These are phyloP conservation scores for Hericium coralloides DNA, from an alignment of 768 basidiomycete species.

Conservation along the genomic window DNA sequence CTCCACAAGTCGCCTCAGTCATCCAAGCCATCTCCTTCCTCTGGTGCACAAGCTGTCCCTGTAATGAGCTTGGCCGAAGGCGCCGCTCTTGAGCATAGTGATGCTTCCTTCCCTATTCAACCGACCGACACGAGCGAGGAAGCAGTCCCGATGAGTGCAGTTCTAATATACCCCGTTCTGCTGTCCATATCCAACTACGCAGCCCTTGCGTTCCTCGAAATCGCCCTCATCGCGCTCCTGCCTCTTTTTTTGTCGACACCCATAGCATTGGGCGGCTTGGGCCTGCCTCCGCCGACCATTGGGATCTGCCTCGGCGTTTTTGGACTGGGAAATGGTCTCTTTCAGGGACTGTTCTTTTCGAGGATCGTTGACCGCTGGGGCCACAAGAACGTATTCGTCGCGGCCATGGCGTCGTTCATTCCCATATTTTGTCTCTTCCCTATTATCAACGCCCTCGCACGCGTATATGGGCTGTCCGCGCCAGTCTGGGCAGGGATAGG, in stretches of 20 bases:
- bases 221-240: slow-evolving; percentile 26
- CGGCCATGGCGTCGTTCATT: slow-evolving; percentile 16
- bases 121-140: background rate
- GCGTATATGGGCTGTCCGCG: background rate
- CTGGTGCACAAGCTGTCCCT: background rate
- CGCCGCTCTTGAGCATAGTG: background rate
- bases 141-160: slow-evolving; percentile 15
- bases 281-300: slow-evolving; percentile 26
- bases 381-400: slow-evolving; percentile 22
- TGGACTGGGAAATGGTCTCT: slow-evolving; percentile 29
- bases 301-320: slow-evolving; percentile 26
- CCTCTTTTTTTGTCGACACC: slow-evolving; percentile 35
- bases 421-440: slow-evolving; percentile 21
- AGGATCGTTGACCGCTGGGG: slow-evolving; percentile 26
- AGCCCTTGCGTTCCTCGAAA: slow-evolving; percentile 27
- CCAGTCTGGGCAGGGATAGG: slow-evolving; percentile 33
- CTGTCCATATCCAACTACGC: slow-evolving; percentile 27
- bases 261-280: slow-evolving; percentile 28
- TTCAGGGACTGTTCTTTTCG: slow-evolving; percentile 32
- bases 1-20: background rate
- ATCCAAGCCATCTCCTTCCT: background rate
- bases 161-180: slow-evolving; percentile 24
- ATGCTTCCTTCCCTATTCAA: background rate
- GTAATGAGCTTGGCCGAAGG: background rate
- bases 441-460: slow-evolving; percentile 1